These are phyloP conservation scores for Massospora cicadina DNA, from an alignment of 371 early-diverging fungal species.

Conservation along the genomic window DNA sequence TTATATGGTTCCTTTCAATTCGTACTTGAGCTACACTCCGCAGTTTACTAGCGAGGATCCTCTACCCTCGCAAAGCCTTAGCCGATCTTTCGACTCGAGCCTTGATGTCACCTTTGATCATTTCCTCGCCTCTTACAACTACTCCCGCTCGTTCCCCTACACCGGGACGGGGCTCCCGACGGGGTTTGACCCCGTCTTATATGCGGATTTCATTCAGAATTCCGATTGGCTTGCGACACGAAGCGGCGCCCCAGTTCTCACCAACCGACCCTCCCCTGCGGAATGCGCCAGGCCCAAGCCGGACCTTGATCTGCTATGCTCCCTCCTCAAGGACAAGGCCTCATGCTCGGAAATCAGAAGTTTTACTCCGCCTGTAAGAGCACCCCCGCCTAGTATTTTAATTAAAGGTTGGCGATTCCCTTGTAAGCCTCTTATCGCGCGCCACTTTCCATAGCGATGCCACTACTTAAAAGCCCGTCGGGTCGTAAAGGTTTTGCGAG, in stretches of 20 bases:
- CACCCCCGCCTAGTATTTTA: background rate
- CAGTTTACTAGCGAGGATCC: background rate
- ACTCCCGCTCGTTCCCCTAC: background rate
- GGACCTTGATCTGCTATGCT: conserved; percentile 8
- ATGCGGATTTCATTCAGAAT: background rate
- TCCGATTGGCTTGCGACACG: background rate
- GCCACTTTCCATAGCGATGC: too few species aligned
- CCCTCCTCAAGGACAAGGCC: conserved; percentile 1
- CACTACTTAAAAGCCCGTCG: too few species aligned
- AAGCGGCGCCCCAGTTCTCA: background rate
- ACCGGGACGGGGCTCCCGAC: background rate
- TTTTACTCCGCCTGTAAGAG: background rate
- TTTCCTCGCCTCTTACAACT: background rate
- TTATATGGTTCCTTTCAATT: background rate
- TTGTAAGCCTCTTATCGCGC: too few species aligned
- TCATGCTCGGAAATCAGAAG: background rate
- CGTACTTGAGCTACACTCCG: background rate
- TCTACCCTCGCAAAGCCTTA: background rate
- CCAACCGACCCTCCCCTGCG: background rate
- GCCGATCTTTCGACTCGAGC: background rate
- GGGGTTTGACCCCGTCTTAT: conserved; percentile 1
- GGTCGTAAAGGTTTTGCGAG: too few species aligned
- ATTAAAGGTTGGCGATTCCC: too few species aligned
- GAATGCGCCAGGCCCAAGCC: background rate
- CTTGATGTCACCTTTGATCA: background rate